Conservation (phyloP, 2,329 filamentous ascomycete species). For the Neonectria ditissima region DNA sequence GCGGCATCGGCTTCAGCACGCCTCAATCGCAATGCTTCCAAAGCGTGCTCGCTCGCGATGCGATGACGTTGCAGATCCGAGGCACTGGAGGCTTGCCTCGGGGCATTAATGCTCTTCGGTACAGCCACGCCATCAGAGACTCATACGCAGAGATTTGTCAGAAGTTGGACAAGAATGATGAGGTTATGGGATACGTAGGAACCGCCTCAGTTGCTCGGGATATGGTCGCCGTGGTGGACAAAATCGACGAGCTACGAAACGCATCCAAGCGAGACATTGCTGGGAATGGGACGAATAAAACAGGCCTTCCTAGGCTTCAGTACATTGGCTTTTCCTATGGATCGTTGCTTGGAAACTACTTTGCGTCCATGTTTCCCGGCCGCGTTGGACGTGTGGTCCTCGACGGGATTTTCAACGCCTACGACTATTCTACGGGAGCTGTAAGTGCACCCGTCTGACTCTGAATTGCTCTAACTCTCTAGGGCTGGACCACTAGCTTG, state of each 20-base stretch:
- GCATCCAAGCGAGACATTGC: background rate
- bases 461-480: too few relatives aligned
- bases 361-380: slow-evolving; percentile 52
- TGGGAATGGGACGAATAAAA: background rate
- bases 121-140: slow-evolving; percentile 39
- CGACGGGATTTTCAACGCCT: slow-evolving; percentile 52
- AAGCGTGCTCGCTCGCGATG: slow-evolving; percentile 46
- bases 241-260: slow-evolving; percentile 50
- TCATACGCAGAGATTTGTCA: slow-evolving; percentile 48
- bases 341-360: slow-evolving; percentile 50
- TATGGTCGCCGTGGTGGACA: slow-evolving; percentile 59
- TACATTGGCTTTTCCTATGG: slow-evolving; percentile 65
- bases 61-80: slow-evolving; percentile 46
- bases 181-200: slow-evolving; percentile 50
- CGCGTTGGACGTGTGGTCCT: slow-evolving; percentile 57
- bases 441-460: slow-evolving; percentile 1
- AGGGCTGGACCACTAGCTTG: slow-evolving; percentile 53
- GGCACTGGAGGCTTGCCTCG: slow-evolving; percentile 46
- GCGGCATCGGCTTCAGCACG: slow-evolving; percentile 53
- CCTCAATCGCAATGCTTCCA: slow-evolving; percentile 56
- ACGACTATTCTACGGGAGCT: slow-evolving; percentile 50
- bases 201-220: slow-evolving; percentile 56
- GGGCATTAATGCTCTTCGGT: slow-evolving; percentile 33
- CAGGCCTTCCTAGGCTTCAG: slow-evolving; percentile 48
- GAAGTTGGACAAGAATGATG: slow-evolving; percentile 31